Percentiles rank a stretch among this genome's conserved stretches.
phyloP scores from a whole-genome alignment of 768 basidiomycete genomes.

The Leccinellum rugosiceps region DNA sequence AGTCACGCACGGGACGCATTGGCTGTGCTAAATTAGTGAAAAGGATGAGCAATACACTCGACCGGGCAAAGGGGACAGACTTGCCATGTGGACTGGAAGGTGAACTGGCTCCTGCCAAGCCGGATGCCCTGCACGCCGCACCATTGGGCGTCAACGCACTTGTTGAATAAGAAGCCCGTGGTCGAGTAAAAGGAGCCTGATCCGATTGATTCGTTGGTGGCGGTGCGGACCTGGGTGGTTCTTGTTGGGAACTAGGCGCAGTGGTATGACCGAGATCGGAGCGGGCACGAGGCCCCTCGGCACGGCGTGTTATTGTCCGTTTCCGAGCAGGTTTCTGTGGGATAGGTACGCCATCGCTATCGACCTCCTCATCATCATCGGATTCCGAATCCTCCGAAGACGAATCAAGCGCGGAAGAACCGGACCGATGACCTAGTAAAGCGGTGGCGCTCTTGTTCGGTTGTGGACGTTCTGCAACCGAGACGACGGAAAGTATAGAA shows the following conservation, averaged over 20 bases:
- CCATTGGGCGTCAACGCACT: slow-evolving; percentile 53
- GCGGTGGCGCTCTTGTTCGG: slow-evolving; percentile 8
- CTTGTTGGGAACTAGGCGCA: slow-evolving; percentile 3
- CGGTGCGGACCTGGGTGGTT: slow-evolving; percentile 18
- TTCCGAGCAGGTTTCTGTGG: slow-evolving; percentile 34
- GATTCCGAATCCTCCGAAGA: slow-evolving; percentile 37
- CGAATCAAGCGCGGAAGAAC: slow-evolving; percentile 17
- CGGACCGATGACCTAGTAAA: slow-evolving; percentile 8
- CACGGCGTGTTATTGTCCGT: slow-evolving; percentile 32
- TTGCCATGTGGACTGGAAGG: slow-evolving; percentile 28
- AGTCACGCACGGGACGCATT: not conserved
- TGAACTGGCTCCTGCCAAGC: slow-evolving; percentile 34
- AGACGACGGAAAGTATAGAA: slow-evolving; percentile 27
- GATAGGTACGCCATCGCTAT: slow-evolving; percentile 33
- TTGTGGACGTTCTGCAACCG: slow-evolving; percentile 13
- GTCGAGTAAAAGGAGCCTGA: slow-evolving; percentile 22
- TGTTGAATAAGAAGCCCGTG: slow-evolving; percentile 55
- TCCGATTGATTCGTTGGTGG: slow-evolving; percentile 27
- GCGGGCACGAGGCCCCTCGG: slow-evolving; percentile 2
- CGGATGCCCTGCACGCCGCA: slow-evolving; percentile 50
- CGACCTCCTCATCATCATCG: slow-evolving; percentile 35
- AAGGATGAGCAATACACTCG: not conserved
- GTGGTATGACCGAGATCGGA: slow-evolving; percentile 21
- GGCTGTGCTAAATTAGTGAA: slow-evolving; percentile 3
- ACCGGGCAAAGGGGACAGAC: slow-evolving; percentile 6